These are phyloP conservation scores for Aspergillus arachidicola DNA, from an alignment of 2,329 filamentous ascomycete species.

Conservation along the genomic window DNA sequence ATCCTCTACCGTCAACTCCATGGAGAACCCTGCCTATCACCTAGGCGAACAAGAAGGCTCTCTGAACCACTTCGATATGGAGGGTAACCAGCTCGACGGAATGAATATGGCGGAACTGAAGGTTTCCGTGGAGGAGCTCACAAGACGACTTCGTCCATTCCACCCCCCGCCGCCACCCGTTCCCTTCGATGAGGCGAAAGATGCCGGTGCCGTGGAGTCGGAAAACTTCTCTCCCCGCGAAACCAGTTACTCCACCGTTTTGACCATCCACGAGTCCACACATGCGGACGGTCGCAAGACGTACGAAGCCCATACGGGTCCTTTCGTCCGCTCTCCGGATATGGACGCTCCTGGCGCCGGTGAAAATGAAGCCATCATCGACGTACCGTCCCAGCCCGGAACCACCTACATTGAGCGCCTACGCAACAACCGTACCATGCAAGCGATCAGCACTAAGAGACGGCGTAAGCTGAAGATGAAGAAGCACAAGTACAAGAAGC, in stretches of 20 bases:
- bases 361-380: slow-evolving; percentile 46
- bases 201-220: slow-evolving; percentile 34
- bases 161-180: slow-evolving; percentile 79
- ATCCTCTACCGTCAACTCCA: slow-evolving; percentile 47
- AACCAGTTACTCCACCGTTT: slow-evolving; percentile 51
- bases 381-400: slow-evolving; percentile 55
- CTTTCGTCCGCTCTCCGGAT: slow-evolving; percentile 47
- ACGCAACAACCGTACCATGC: slow-evolving; percentile 62
- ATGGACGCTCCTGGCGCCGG: slow-evolving; percentile 40
- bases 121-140: slow-evolving; percentile 68
- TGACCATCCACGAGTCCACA: slow-evolving; percentile 57
- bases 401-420: slow-evolving; percentile 69
- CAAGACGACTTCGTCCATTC: slow-evolving; percentile 76
- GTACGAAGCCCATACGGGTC: slow-evolving; percentile 55
- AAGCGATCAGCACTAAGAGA: slow-evolving; percentile 86
- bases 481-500: slow-evolving; percentile 99
- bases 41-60: slow-evolving; percentile 38
- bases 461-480: slow-evolving; percentile 98
- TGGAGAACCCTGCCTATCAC: slow-evolving; percentile 43
- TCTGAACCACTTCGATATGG: slow-evolving; percentile 36
- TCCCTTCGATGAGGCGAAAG: slow-evolving; percentile 53
- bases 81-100: slow-evolving; percentile 44
- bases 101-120: slow-evolving; percentile 62
- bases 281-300: slow-evolving; percentile 53
- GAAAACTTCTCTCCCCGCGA: slow-evolving; percentile 45